Conservation (phyloP, 1,139 yeast species). For the Pichia sp. region DNA sequence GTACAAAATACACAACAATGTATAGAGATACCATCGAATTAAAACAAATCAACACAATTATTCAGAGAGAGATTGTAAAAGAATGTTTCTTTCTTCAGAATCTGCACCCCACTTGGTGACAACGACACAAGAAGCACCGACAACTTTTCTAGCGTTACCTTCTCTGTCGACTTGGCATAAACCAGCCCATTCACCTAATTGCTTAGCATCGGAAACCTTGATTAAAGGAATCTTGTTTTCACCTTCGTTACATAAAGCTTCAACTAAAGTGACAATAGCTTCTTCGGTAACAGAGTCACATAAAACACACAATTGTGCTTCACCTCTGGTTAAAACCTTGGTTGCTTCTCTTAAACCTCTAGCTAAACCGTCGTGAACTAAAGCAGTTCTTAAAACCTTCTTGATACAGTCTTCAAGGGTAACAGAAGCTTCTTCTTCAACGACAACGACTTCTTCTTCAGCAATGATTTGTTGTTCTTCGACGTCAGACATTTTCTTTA, state of each 20-base stretch:
- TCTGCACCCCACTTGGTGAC: constrained; percentile 99
- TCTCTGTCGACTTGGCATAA: constrained; percentile 99
- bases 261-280: constrained; percentile 93
- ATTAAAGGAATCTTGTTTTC: constrained; percentile 95
- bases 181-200: constrained; percentile 99
- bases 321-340: constrained; percentile 95
- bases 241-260: constrained; percentile 98
- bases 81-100: constrained; percentile 95
- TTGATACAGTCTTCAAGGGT: constrained; percentile 98
- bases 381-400: constrained; percentile 96
- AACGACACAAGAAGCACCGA: constrained; percentile 99
- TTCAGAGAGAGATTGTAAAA: constrained; percentile 94
- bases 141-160: constrained; percentile 99
- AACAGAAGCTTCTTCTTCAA: constrained; percentile 74
- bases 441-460: constrained; percentile 81
- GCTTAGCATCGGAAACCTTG: constrained; percentile 99
- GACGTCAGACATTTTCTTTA: constrained; percentile 83
- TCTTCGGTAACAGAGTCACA: constrained; percentile 99
- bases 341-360: constrained; percentile 99
- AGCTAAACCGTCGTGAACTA: constrained; percentile 99
- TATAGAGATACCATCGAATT: neutral
- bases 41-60: constrained; percentile 38
- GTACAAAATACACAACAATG: too few relatives aligned
- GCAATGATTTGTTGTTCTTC: constrained; percentile 62
- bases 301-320: constrained; percentile 96